phyloP scores from a whole-genome alignment of 768 basidiomycete species.

The Leccinellum albellum region DNA sequence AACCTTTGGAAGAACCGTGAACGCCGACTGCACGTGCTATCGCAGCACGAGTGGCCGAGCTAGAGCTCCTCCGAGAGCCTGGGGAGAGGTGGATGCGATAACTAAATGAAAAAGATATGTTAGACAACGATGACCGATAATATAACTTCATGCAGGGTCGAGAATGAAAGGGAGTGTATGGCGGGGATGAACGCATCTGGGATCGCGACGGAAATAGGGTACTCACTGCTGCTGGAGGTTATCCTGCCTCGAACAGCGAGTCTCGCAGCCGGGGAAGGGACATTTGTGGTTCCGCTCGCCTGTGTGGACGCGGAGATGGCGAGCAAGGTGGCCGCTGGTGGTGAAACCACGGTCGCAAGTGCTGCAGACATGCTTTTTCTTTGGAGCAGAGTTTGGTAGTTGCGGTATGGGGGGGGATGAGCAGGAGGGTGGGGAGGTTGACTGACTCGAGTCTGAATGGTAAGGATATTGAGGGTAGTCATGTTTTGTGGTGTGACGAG shows the following conservation, averaged over 20 bases:
- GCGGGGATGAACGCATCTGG: neutral
- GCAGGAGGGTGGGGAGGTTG: slow-evolving; percentile 12
- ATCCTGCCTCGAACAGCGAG: slow-evolving; percentile 85
- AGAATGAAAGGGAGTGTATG: slow-evolving; percentile 3
- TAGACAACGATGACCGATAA: neutral
- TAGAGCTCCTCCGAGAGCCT: slow-evolving; percentile 65
- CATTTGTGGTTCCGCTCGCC: slow-evolving; percentile 91
- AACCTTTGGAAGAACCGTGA: slow-evolving; percentile 17
- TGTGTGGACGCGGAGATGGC: slow-evolving; percentile 87
- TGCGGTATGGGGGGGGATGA: neutral
- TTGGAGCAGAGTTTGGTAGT: slow-evolving; percentile 3
- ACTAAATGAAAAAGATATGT: slow-evolving; percentile 34
- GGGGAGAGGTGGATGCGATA: slow-evolving; percentile 82
- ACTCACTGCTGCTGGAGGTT: slow-evolving; percentile 56
- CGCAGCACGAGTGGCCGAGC: slow-evolving; percentile 52
- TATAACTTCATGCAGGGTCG: slow-evolving; percentile 16
- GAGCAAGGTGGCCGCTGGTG: slow-evolving; percentile 84
- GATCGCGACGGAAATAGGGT: neutral
- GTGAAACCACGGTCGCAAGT: slow-evolving; percentile 80
- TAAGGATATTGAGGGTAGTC: slow-evolving; percentile 22
- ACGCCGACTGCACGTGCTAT: slow-evolving; percentile 42
- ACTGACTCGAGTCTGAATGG: slow-evolving; percentile 26
- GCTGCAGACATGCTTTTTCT: slow-evolving; percentile 56
- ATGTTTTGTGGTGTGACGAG: slow-evolving; percentile 30
- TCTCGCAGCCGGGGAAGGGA: slow-evolving; percentile 94